Evolutionary conservation across 306 rosid species (phyloP).

Genomic region (Prosopis cineraria): DNA sequence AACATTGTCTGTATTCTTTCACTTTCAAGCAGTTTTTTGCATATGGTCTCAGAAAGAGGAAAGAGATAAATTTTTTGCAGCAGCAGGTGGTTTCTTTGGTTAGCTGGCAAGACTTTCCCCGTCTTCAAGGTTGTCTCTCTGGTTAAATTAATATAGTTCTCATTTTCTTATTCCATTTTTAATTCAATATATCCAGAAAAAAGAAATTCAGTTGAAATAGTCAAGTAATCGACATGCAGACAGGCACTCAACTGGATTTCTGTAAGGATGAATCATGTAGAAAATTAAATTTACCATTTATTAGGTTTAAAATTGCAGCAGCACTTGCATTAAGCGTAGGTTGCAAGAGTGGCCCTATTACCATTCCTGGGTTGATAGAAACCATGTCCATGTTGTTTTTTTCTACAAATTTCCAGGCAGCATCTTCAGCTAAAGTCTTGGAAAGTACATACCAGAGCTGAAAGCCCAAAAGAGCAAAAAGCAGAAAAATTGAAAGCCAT

Average conservation of each 20-base stretch:
- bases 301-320: conserved; percentile 51
- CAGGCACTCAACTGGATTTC: conserved; percentile 15
- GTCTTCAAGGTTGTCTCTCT: background rate
- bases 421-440: conserved; percentile 87
- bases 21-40: background rate
- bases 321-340: conserved; percentile 72
- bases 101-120: background rate
- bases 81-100: background rate
- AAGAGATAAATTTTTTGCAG: background rate
- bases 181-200: background rate
- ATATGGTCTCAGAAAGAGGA: background rate
- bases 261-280: background rate
- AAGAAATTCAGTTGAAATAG: background rate
- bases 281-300: conserved; percentile 56
- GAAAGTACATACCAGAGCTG: conserved; percentile 83
- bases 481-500: conserved; percentile 7
- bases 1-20: background rate
- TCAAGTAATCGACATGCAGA: conserved; percentile 6
- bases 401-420: conserved; percentile 82
- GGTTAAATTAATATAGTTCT: background rate
- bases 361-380: conserved; percentile 73
- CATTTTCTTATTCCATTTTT: background rate
- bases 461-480: conserved; percentile 17
- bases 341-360: conserved; percentile 80
- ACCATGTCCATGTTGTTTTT: conserved; percentile 82